Percentiles rank a stretch among this genome's conserved stretches.
These are phyloP conservation scores for Diaporthe velutina DNA, from an alignment of 2,329 filamentous ascomycete species.

Conservation along the genomic window DNA sequence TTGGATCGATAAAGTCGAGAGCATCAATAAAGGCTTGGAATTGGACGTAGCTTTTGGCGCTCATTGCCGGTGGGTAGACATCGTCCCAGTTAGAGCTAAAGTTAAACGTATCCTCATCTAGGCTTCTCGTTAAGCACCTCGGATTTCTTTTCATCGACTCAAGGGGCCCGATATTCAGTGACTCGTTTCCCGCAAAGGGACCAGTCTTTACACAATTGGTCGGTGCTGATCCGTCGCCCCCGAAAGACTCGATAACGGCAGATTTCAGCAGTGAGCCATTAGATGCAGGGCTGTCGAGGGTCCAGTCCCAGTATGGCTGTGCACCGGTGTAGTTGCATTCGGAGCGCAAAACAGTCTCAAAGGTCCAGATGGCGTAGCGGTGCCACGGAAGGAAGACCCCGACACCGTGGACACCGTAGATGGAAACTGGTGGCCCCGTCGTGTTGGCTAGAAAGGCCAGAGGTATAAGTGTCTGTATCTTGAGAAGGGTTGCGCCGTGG, in stretches of 20 bases:
- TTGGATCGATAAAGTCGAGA: background rate
- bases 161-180: background rate
- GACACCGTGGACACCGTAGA: constrained; percentile 43
- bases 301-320: constrained; percentile 53
- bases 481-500: background rate
- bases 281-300: constrained; percentile 44
- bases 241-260: constrained; percentile 43
- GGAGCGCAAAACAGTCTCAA: constrained; percentile 48
- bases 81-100: background rate
- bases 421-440: background rate
- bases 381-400: constrained; percentile 53
- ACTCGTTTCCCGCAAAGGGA: background rate
- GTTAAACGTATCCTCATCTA: background rate
- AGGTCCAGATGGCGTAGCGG: constrained; percentile 48
- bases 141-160: background rate
- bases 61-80: background rate
- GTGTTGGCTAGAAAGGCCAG: background rate
- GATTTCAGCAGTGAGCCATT: constrained; percentile 43
- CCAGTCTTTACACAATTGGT: background rate
- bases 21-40: background rate
- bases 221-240: constrained; percentile 29
- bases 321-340: constrained; percentile 47
- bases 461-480: background rate
- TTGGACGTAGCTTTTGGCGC: constrained; percentile 1
- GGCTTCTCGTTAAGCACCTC: background rate